Evolutionary conservation across 179 eudicot species (phyloP).

Genomic region (Pouteria campechiana): DNA sequence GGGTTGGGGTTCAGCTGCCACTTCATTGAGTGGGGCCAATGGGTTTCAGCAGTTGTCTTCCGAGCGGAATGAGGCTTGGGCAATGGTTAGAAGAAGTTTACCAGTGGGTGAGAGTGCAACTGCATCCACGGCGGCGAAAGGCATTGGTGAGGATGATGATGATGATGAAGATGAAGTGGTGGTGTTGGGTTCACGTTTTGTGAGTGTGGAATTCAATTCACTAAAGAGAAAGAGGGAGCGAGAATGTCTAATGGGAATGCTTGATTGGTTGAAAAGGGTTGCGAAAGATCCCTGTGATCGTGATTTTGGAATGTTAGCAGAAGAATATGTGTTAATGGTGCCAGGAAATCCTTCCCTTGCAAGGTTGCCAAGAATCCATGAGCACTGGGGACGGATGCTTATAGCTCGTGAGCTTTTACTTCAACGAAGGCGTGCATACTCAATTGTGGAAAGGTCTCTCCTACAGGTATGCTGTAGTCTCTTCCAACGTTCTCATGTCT

Average conservation of each 20-base stretch:
- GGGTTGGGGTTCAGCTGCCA: too few species aligned
- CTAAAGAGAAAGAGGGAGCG: constrained; percentile 52
- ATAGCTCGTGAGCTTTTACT: constrained; percentile 45
- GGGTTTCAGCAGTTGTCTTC: too few species aligned
- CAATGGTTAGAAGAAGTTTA: too few species aligned
- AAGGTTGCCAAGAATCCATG: constrained; percentile 21
- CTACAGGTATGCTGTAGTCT: too few species aligned
- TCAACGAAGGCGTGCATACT: constrained; percentile 15
- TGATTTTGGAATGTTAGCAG: constrained; percentile 24
- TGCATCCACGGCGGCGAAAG: too few species aligned
- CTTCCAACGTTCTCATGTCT: too few species aligned
- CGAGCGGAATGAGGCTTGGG: too few species aligned
- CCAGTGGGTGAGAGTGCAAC: too few species aligned
- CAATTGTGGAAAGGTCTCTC: constrained; percentile 11
- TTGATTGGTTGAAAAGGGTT: constrained; percentile 44
- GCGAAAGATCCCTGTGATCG: constrained; percentile 45
- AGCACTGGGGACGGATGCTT: constrained; percentile 34
- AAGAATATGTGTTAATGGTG: too few species aligned
- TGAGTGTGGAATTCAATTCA: constrained; percentile 11
- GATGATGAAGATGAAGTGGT: constrained; percentile 1
- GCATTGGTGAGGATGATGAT: constrained; percentile 10
- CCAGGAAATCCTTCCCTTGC: constrained; percentile 21
- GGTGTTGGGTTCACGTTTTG: constrained; percentile 3
- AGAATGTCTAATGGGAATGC: constrained; percentile 23
- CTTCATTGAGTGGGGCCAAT: too few species aligned